Conservation (phyloP, 306 rosid genomes). For the Ceratonia siliqua region DNA sequence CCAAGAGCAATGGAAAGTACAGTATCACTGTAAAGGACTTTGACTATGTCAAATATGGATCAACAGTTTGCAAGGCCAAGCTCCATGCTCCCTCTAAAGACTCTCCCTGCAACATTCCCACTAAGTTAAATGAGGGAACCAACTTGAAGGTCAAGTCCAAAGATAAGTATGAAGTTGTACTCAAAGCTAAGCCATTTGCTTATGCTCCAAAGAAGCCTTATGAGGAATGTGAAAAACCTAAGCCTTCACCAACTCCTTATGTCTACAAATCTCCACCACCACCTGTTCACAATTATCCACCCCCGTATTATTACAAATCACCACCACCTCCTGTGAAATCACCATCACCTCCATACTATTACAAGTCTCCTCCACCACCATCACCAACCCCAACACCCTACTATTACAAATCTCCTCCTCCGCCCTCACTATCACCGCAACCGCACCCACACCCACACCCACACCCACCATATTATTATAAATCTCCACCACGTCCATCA, state of each 20-base stretch:
- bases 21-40: slow-evolving; percentile 48
- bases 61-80: slow-evolving; percentile 53
- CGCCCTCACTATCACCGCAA: neutral
- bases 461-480: neutral
- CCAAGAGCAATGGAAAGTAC: slow-evolving; percentile 66
- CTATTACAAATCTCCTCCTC: slow-evolving; percentile 11
- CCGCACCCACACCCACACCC: neutral
- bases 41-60: slow-evolving; percentile 49
- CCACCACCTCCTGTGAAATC: slow-evolving; percentile 32
- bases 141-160: slow-evolving; percentile 54
- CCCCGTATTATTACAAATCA: slow-evolving; percentile 28
- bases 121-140: slow-evolving; percentile 45
- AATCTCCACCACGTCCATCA: slow-evolving; percentile 19
- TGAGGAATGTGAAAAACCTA: slow-evolving; percentile 47
- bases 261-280: slow-evolving; percentile 61
- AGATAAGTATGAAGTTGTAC: slow-evolving; percentile 52
- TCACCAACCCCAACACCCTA: neutral
- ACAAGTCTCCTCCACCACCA: slow-evolving; percentile 30
- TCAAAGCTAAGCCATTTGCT: slow-evolving; percentile 65
- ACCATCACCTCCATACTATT: neutral
- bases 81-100: slow-evolving; percentile 62
- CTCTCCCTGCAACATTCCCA: slow-evolving; percentile 59
- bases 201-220: slow-evolving; percentile 59
- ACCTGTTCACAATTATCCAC: neutral
- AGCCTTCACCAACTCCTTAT: slow-evolving; percentile 51